These are phyloP conservation scores for Amanita polypyramis DNA, from an alignment of 768 basidiomycete genomes.

Conservation along the genomic window DNA sequence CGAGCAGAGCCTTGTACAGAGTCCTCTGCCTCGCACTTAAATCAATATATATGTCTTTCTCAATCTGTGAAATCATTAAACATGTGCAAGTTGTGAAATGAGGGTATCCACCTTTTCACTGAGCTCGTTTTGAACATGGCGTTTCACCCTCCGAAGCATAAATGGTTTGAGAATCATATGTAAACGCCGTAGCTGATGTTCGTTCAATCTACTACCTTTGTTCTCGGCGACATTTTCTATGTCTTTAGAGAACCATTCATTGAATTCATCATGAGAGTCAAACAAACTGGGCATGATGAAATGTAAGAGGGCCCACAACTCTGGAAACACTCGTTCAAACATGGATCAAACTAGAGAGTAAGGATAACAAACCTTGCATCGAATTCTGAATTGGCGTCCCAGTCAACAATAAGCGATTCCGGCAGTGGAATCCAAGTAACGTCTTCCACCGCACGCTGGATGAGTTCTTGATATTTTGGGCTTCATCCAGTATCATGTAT, in stretches of 20 bases:
- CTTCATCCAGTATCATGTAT: slow-evolving; percentile 99
- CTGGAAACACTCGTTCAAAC: slow-evolving; percentile 27
- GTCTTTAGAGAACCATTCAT: slow-evolving; percentile 99
- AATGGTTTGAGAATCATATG: slow-evolving; percentile 99
- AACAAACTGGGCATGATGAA: slow-evolving; percentile 99
- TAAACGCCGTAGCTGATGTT: slow-evolving; percentile 86
- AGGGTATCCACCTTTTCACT: slow-evolving; percentile 76
- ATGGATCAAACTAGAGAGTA: slow-evolving; percentile 3
- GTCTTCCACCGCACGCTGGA: slow-evolving; percentile 96
- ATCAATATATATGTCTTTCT: slow-evolving; percentile 91
- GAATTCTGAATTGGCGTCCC: slow-evolving; percentile 99
- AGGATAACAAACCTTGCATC: slow-evolving; percentile 74
- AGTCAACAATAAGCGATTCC: slow-evolving; percentile 89
- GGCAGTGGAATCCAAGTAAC: slow-evolving; percentile 87
- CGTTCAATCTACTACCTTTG: slow-evolving; percentile 84
- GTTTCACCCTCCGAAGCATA: slow-evolving; percentile 95
- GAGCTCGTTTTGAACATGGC: slow-evolving; percentile 98
- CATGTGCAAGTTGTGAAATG: background rate
- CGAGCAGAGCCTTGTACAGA: slow-evolving; percentile 81
- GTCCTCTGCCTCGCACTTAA: slow-evolving; percentile 86
- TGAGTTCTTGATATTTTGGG: slow-evolving; percentile 98
- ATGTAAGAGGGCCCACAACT: slow-evolving; percentile 95
- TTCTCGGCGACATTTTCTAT: slow-evolving; percentile 93
- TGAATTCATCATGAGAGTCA: slow-evolving; percentile 98
- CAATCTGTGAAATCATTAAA: slow-evolving; percentile 51